Percentiles rank a stretch among this genome's conserved stretches.
Conservation (phyloP, 2,329 filamentous ascomycete genomes). For the Monilinia fructicola region DNA sequence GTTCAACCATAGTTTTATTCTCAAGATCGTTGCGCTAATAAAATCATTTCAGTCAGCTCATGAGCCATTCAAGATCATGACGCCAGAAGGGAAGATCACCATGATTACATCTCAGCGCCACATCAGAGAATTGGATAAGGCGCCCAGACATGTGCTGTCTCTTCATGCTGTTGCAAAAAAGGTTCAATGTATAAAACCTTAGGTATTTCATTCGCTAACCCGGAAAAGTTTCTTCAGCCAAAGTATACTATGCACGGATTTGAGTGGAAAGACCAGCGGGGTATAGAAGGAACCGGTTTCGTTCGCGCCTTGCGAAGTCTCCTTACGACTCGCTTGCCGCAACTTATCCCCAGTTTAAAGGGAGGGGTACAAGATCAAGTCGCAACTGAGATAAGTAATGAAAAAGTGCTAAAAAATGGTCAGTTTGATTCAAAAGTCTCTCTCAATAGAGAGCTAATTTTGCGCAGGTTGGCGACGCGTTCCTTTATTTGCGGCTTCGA, state of each 20-base stretch:
- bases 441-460: background rate
- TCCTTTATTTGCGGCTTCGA: conserved; percentile 2
- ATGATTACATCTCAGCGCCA: conserved; percentile 13
- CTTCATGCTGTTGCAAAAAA: conserved; percentile 26
- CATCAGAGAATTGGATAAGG: conserved; percentile 24
- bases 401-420: background rate
- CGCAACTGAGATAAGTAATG: background rate
- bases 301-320: conserved; percentile 23
- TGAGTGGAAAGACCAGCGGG: conserved; percentile 24
- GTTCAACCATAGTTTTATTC: background rate
- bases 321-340: conserved; percentile 24
- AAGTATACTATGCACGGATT: conserved; percentile 27
- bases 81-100: background rate
- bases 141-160: conserved; percentile 23
- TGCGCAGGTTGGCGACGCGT: background rate
- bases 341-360: conserved; percentile 23
- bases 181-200: conserved; percentile 1
- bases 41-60: background rate
- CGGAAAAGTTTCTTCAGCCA: conserved; percentile 24
- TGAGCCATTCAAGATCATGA: background rate
- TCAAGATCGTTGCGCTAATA: background rate
- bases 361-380: conserved; percentile 1
- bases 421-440: background rate
- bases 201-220: background rate
- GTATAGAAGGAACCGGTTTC: conserved; percentile 23